Evolutionary conservation across 306 rosid genomes (phyloP), one percentile per base, ranked within the genome.

Genomic region (Delonix regia): DNA sequence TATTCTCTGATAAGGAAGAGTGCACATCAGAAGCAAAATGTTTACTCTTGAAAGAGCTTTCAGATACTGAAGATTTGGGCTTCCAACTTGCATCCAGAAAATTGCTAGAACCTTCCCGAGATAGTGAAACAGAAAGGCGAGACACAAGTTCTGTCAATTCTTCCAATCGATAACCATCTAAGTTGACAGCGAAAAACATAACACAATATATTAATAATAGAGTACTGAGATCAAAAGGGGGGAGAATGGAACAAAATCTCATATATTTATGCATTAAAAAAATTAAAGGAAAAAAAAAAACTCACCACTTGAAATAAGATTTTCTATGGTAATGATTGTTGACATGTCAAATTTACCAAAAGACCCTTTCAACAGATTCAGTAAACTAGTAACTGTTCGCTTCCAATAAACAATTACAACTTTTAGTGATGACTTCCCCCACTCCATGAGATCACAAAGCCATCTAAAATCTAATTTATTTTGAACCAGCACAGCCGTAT

Each of bases 351-450:
- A 72, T 81, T 80, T 76, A 79, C 86, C 68, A 82, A 83, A 82
- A 16, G 85, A 88, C 63, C 75, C 85, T 80, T 89, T 95, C 45
- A 92, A 78, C 81, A 81, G 87, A 73, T 85, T 87, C 86, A 95
- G 83, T 89, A 90, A 79, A 75, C 84, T 75, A 73, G 85, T 71
- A 63, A 91, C 78, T 73, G 97, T 77, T 69, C 89, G 82, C 85
- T 86, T 89, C 99, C 99, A 95, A 77, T 95, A 95, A 81, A 93
- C 89, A 42, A 87, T 80, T 70, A 92, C 87, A 78, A 91, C 97
- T 84, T 88, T 88, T 71, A 95, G 97, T 59, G 90, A 83, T 80
- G 99, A 95, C 87, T 85, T 95, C n/a, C 99, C 89, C 98, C 99
- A 95, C 77, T 89, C 90, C 87, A 89, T 83, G 59, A 92, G 86